Conservation (phyloP, 1,284 basidiomycete genomes). For the Melampsora americana region DNA sequence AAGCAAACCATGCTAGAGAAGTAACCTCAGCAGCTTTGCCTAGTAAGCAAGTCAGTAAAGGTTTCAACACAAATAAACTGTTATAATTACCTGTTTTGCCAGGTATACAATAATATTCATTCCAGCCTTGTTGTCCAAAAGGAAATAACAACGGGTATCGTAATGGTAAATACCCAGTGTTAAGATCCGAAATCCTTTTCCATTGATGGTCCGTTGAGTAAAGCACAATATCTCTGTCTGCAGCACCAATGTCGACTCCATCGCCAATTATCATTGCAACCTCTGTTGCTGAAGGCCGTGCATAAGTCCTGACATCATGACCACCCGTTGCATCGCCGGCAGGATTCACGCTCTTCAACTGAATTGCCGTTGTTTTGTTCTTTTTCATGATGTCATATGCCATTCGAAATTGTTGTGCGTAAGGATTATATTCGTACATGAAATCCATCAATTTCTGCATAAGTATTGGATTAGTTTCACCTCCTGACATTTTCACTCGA, state of each 20-base stretch:
- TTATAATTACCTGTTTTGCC: not conserved
- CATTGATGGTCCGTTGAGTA: too few species aligned
- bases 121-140: not conserved
- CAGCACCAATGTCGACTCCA: not conserved
- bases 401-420: not conserved
- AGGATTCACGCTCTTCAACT: too few species aligned
- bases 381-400: not conserved
- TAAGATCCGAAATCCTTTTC: not conserved
- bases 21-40: not conserved
- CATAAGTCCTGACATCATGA: not conserved
- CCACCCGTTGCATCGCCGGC: not conserved
- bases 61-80: not conserved
- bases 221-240: not conserved
- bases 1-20: not conserved
- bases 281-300: not conserved
- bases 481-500: not conserved
- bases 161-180: not conserved
- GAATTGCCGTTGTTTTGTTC: not conserved
- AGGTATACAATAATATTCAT: not conserved
- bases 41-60: not conserved
- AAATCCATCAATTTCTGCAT: not conserved
- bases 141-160: constrained; percentile 15
- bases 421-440: not conserved
- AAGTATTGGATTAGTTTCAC: not conserved
- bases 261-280: not conserved